Base-by-base conservation (phyloP, 495 filamentous ascomycete genomes). In the Clavariopsis aquatica region DNA sequence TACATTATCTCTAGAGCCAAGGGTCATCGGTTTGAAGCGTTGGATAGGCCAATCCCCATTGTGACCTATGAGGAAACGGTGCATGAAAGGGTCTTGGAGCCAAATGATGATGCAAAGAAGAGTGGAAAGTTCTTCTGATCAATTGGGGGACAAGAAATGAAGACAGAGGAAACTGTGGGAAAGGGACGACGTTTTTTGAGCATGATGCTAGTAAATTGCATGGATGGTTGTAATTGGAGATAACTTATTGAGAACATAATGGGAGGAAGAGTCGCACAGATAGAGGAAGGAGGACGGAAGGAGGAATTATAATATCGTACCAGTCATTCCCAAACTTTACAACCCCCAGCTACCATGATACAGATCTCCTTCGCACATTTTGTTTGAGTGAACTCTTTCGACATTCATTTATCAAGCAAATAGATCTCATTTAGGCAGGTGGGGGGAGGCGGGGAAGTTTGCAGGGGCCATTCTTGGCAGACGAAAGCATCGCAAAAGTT, bases 1-100 rank as follows among this genome's bases (percentile, higher is more conserved):
- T 87, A 74, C 60, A 59, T 78, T 29, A 55, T 70, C n/a, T 81
- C 87, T 10, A 84, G 77, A 69, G 43, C 72, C 13, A 79, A 74
- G 41, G 85, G 84, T 2, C 72, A 75, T 10, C 71, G 80, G 22
- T 91, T 91, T 66, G 78, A 84, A 69, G 87, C 80, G 17, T 78
- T 91, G 1, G 89, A 91, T 72, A 75, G 78, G 7, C 86, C 85
- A 13, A 58, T 70, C 7, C 60, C 64, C 13, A 29, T 26, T 19
- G 57, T 45, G 19, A 17, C 52, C 3, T 15, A 55, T 27, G 68
- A 60, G 27, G 55, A 49, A 22, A 43, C 23, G n/a, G 68, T 63
- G 38, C 38, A 46, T 15, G 64, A 63, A 53, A 29, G 29, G 13
- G 68, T 60, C 0, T 23, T 60, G 22, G 68, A 60, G 24, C 41